phyloP scores from a whole-genome alignment of 768 basidiomycete species.

The Auricularia auricula-judae region DNA sequence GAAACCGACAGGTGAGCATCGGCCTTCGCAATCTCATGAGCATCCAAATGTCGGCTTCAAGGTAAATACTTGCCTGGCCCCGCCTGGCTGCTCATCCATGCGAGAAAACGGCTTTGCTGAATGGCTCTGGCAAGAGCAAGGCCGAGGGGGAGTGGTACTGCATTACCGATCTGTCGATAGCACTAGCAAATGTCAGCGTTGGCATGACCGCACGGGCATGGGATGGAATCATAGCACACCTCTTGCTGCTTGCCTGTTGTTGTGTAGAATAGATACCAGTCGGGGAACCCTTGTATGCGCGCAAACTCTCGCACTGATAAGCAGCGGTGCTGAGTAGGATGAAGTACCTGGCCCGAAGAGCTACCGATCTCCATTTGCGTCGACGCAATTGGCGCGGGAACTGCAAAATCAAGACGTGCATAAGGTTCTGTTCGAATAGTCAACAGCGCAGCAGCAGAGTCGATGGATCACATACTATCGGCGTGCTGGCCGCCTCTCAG shows the following conservation, averaged over 20 bases:
- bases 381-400: constrained; percentile 53
- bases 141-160: constrained; percentile 62
- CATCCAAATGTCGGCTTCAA: not conserved
- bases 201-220: not conserved
- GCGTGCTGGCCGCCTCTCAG: constrained; percentile 11
- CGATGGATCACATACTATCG: constrained; percentile 13
- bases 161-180: constrained; percentile 71
- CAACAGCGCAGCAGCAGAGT: not conserved
- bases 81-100: constrained; percentile 21
- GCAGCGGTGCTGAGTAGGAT: constrained; percentile 59
- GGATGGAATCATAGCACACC: constrained; percentile 7
- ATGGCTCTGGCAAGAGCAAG: constrained; percentile 44
- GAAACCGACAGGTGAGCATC: not conserved
- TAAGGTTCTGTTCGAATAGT: not conserved
- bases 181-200: constrained; percentile 33
- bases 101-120: constrained; percentile 32
- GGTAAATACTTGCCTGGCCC: not conserved
- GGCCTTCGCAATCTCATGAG: not conserved
- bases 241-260: constrained; percentile 23
- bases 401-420: constrained; percentile 35
- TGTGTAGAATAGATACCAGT: constrained; percentile 52
- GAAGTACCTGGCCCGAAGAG: constrained; percentile 35
- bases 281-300: constrained; percentile 71
- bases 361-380: constrained; percentile 42
- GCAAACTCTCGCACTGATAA: constrained; percentile 58